phyloP scores from a whole-genome alignment of 192 early-diverging fungal genomes.

The Backusella tuberculispora region DNA sequence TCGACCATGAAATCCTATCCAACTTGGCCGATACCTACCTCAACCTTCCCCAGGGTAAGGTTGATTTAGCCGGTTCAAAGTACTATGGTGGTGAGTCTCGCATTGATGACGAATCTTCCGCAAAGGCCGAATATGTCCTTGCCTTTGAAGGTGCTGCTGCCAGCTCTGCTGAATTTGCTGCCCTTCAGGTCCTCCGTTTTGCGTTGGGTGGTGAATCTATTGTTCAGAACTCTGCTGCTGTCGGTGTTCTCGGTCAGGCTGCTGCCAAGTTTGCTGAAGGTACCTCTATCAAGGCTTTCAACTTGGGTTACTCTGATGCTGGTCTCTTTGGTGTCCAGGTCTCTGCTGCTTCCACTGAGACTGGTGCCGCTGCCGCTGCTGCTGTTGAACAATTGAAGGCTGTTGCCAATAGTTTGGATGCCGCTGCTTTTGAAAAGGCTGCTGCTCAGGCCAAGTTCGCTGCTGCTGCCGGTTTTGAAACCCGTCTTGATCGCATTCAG shows the following conservation, averaged over 20 bases:
- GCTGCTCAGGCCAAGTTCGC: constrained; percentile 67
- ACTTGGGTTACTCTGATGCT: constrained; percentile 87
- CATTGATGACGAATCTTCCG: constrained; percentile 60
- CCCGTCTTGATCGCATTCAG: constrained; percentile 52
- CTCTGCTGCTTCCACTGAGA: constrained; percentile 58
- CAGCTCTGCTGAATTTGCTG: constrained; percentile 62
- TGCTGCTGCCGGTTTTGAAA: constrained; percentile 48
- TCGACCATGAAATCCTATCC: constrained; percentile 74
- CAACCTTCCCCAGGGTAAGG: constrained; percentile 37
- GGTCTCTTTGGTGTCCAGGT: constrained; percentile 88
- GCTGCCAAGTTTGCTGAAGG: constrained; percentile 56
- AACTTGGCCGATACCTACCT: constrained; percentile 67
- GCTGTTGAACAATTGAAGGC: constrained; percentile 65
- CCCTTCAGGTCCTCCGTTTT: constrained; percentile 63
- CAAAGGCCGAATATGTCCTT: constrained; percentile 72
- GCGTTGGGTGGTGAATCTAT: constrained; percentile 64
- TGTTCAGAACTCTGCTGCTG: constrained; percentile 66
- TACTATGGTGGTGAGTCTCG: constrained; percentile 89
- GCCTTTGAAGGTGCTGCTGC: constrained; percentile 76
- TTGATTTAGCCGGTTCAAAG: constrained; percentile 49
- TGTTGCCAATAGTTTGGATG: constrained; percentile 48
- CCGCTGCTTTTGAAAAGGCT: constrained; percentile 65
- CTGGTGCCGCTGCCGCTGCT: constrained; percentile 63
- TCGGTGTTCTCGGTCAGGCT: constrained; percentile 66
- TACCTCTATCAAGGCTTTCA: constrained; percentile 74